These are phyloP conservation scores for Grosmannia huntii DNA, from an alignment of 2,329 filamentous ascomycete genomes.

Conservation along the genomic window DNA sequence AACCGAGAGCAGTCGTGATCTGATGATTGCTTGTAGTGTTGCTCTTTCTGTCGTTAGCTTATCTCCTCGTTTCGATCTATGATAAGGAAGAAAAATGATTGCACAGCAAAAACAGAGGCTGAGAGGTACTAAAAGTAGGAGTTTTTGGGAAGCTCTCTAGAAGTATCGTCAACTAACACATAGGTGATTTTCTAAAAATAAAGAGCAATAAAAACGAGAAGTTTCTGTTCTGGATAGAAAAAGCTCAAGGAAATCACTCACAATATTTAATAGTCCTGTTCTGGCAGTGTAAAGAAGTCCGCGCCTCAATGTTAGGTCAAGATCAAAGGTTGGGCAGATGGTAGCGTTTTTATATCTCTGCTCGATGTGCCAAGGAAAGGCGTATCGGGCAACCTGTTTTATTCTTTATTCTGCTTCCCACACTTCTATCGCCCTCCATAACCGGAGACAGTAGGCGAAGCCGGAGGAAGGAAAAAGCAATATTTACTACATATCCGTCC, in stretches of 20 bases:
- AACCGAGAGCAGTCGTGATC: background rate
- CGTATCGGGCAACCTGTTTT: background rate
- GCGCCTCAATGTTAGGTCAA: background rate
- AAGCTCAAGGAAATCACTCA: no score
- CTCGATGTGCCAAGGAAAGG: background rate
- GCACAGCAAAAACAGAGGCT: no score
- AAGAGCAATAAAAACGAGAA: background rate
- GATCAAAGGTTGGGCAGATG: background rate
- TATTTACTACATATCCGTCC: background rate
- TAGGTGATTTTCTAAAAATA: background rate
- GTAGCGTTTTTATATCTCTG: background rate
- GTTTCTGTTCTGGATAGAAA: no score
- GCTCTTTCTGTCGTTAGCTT: no score
- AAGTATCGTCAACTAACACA: no score
- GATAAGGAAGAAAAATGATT: background rate
- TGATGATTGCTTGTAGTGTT: background rate
- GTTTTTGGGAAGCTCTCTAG: no score
- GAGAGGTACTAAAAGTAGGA: no score
- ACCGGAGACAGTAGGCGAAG: background rate
- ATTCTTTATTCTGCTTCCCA: background rate
- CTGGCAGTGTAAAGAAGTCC: background rate
- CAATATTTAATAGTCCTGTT: background rate
- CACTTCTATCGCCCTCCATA: background rate
- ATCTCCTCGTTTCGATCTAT: background rate
- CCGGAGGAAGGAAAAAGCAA: background rate